Base-by-base conservation (phyloP, 371 early-diverging fungal genomes). In the Actinomortierella wolfii region DNA sequence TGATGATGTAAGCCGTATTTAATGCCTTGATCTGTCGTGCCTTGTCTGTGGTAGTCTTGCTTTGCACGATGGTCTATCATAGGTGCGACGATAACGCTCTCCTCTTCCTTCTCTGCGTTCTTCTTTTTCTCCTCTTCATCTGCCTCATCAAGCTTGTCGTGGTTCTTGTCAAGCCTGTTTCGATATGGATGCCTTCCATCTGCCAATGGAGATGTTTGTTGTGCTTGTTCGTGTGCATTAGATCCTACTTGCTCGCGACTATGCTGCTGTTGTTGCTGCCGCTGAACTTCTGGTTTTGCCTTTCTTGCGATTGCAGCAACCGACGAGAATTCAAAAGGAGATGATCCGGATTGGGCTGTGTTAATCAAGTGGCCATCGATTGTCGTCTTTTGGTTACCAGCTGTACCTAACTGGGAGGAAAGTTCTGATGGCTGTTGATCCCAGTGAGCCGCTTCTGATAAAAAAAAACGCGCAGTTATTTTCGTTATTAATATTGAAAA, bases 141-240 rank as follows among this genome's bases (percentile, higher is more conserved):
- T 14, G 28, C 20, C 28, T 51, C 28, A 14, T 64, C 70, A 23
- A 49, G 40, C 15, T 17, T 13, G 1, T 54, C 64, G 26, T 61
- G 40, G 58, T 70, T 70, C 55, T 64, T 64, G 61, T 64, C 64
- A 34, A 64, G 51, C 26, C 40, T 56, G 57, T 69, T 62, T 42
- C 41, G 24, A 9, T 8, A 28, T 18, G 28, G n/a, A 20, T 24
- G 25, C 2, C 2, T 45, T 18, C 45, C 21, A n/a, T n/a, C n/a
- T 45, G 0, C 20, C 45, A 3, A 9, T 48, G 49, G 3, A 8
- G 20, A 6, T 48, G 24, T n/a, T n/a, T n/a, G n/a, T n/a, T n/a
- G n/a, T n/a, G n/a, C n/a, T n/a, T n/a, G n/a, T n/a, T 48, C 49
- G 15, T 48, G 15, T 26, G 5, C 23, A 14, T 47, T 2, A 24